Base-by-base conservation (phyloP, 2,329 filamentous ascomycete genomes). In the Allantophomopsis cytisporea region DNA sequence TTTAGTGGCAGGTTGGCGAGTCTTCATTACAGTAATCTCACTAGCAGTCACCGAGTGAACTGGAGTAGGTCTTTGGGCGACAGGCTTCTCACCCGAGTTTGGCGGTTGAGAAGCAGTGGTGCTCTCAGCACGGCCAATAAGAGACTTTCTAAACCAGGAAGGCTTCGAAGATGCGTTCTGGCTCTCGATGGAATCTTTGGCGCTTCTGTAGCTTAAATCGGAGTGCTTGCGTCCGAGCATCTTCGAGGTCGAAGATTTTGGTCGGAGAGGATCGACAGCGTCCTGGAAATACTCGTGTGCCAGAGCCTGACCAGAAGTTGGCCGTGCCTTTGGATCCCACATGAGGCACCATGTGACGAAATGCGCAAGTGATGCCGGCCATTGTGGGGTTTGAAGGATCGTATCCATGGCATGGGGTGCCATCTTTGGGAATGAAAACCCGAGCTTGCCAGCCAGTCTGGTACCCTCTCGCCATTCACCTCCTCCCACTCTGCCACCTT, bases 351-450 rank as follows among this genome's bases (percentile, higher is more conserved):
- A 95, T 13, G 91, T 98, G 43, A 98, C 91, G 54, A 98, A 96
- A 43, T 93, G 77, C 53, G 81, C 83, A 40, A 98, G 70, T 15
- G 86, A 81, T 2, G 80, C 64, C 5, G 91, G 91, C 91, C 91
- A 98, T 54, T 94, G 85, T 13, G 91, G 87, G 18, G 83, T 60
- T 55, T 86, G 86, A 7, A 98, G 69, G 48, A 96, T 91, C 5
- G 86, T 93, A 51, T 96, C 89, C 75, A 98, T 86, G 14, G 89
- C 76, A 60, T 96, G 91, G 38, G 91, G 91, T 16, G 91, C 89
- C 91, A 98, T 96, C 76, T 91, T 96, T 43, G 91, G 91, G 63
- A 98, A 98, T 0, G 91, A 95, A 60, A 98, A 98, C 41, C 91
- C 91, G 46, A 98, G 73, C 68, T 96, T 96, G 50, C 91, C 86